phyloP scores from a whole-genome alignment of 2,329 filamentous ascomycete genomes.

The Cercospora canescens region DNA sequence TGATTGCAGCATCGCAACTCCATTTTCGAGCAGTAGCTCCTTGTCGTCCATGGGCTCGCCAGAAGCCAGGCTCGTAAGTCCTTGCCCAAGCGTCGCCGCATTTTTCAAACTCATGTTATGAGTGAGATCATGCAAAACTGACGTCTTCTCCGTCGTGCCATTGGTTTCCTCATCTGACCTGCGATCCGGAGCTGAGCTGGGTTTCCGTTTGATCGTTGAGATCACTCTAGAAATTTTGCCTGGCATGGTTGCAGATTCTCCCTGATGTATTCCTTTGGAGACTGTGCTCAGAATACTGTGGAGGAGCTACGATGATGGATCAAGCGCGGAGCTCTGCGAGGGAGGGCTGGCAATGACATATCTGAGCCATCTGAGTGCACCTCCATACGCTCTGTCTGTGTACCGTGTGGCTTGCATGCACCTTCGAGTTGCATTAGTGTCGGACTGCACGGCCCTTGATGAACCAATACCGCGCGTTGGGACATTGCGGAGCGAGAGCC shows the following conservation, averaged over 20 bases:
- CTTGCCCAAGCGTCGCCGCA: slow-evolving; percentile 41
- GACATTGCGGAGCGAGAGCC: neutral
- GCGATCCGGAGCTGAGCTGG: slow-evolving; percentile 50
- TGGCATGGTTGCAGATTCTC: slow-evolving; percentile 12
- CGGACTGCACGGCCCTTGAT: neutral
- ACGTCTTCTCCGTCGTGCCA: slow-evolving; percentile 40
- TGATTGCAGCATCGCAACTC: slow-evolving; percentile 53
- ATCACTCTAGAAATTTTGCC: slow-evolving; percentile 46
- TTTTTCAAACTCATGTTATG: slow-evolving; percentile 42
- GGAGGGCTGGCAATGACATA: slow-evolving; percentile 1
- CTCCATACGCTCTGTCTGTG: neutral
- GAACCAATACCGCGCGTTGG: neutral
- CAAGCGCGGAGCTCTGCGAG: neutral
- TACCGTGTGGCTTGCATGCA: slow-evolving; percentile 5
- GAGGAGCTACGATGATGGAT: neutral
- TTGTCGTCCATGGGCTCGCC: slow-evolving; percentile 52
- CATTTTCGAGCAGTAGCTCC: slow-evolving; percentile 51
- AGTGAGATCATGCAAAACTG: slow-evolving; percentile 42
- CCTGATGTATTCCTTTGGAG: neutral
- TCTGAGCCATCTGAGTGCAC: neutral
- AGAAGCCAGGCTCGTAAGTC: slow-evolving; percentile 44
- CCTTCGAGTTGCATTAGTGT: slow-evolving; percentile 4
- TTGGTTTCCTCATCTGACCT: slow-evolving; percentile 42
- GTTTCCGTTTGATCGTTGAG: slow-evolving; percentile 49
- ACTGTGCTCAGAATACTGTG: neutral